Base-by-base conservation (phyloP, 2,329 filamentous ascomycete species). In the Xylariales sp. region DNA sequence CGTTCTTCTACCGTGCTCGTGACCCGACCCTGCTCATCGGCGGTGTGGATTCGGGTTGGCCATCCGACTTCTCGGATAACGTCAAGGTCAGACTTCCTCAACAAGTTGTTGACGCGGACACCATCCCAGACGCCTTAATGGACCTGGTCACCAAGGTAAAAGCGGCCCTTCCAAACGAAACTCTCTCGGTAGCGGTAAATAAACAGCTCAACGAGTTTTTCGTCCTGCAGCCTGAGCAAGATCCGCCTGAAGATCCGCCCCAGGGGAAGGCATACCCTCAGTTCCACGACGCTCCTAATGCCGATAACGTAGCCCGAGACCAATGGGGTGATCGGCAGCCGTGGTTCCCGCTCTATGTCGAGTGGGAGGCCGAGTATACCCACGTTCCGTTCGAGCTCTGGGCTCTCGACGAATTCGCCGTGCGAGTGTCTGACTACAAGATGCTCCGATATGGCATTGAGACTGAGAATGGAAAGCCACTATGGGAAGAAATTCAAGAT, bases 11-110 rank as follows among this genome's bases (percentile, higher is more conserved):
- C 52, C 70, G 72, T 1, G 68, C 65, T 10, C 71, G 70, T 1
- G 82, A 83, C 57, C 82, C 82, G 0, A 83, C 81, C 0, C 39
- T 83, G 0, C 70, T 81, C 0, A 60, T 83, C 3, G 80, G 76
- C 0, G 78, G 78, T 2, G 71, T 83, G 1, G 62, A 73, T 2
- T 73, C 78, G 0, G 81, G 80, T 7, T 84, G 82, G 82, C 75
- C 78, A 0, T 23, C 52, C 0, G 81, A 83, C 54, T 83, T 74
- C 50, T 54, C 76, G 0, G 73, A 80, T 2, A 72, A 70, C 1
- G 56, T 79, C 48, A 36, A 9, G 39, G 9, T n/a, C 77, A 23
- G 64, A 71, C 18, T 30, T 12, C 18, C 16, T 50, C 23, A 28
- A 30, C 16, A 16, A 39, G 14, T 23, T 23, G 23, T 23, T 23